phyloP scores from a whole-genome alignment of 139 green algal species.

The Chlamydomonas urium region DNA sequence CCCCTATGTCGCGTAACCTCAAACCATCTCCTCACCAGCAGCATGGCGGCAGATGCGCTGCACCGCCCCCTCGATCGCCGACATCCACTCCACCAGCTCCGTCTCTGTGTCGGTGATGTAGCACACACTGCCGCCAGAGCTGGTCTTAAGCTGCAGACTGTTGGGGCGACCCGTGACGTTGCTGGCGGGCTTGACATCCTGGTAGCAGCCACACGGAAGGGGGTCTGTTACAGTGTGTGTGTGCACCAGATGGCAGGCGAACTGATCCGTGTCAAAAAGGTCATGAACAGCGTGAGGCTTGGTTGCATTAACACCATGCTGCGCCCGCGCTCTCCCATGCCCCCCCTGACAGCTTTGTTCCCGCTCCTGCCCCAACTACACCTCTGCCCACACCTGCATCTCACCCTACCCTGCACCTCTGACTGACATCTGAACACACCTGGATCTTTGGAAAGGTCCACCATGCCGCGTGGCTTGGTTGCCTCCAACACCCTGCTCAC shows the following conservation, averaged over 20 bases:
- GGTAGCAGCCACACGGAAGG: too few species aligned
- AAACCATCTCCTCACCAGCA: constrained; percentile 50
- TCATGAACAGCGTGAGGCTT: too few species aligned
- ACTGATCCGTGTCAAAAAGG: too few species aligned
- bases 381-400: too few species aligned
- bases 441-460: constrained; percentile 74
- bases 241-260: too few species aligned
- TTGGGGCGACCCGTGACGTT: constrained; percentile 58
- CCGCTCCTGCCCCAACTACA: too few species aligned
- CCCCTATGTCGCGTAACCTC: too few species aligned
- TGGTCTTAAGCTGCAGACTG: constrained; percentile 79
- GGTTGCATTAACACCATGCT: too few species aligned
- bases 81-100: constrained; percentile 85
- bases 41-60: constrained; percentile 59
- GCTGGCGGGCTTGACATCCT: constrained; percentile 64
- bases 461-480: constrained; percentile 75
- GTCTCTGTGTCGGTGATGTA: constrained; percentile 84
- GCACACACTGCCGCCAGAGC: constrained; percentile 50
- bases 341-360: too few species aligned
- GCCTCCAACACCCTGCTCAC: constrained; percentile 55
- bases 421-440: background rate
- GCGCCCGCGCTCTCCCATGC: too few species aligned
- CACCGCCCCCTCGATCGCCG: constrained; percentile 70
- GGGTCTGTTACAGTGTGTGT: too few species aligned
- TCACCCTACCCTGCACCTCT: too few species aligned